Conservation (phyloP, 768 basidiomycete genomes). For the Pisolithus marmoratus region DNA sequence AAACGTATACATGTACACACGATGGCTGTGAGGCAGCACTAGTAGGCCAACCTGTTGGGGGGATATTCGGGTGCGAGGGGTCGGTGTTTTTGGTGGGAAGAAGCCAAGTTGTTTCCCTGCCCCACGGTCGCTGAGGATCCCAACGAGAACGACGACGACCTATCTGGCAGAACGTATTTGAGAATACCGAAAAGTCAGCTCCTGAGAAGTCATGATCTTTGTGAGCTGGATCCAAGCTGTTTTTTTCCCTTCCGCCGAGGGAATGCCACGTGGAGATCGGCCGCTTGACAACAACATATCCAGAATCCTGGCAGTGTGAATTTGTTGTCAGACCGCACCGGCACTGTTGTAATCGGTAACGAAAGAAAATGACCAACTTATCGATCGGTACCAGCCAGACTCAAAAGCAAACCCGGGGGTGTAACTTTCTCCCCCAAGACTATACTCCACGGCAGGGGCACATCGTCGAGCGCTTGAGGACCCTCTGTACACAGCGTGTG, state of each 20-base stretch:
- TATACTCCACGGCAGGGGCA: too few species aligned
- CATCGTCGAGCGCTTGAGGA: too few species aligned
- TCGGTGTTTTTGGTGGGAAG: constrained; percentile 4
- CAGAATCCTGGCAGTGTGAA: constrained; percentile 25
- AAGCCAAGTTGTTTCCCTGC: not conserved
- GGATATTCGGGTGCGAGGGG: not conserved
- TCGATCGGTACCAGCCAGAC: constrained; percentile 2
- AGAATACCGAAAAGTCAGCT: not conserved
- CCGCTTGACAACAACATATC: constrained; percentile 12
- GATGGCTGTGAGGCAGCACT: not conserved
- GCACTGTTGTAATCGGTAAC: constrained; percentile 16
- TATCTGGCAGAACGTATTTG: not conserved
- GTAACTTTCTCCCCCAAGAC: too few species aligned
- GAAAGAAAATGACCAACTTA: constrained; percentile 17
- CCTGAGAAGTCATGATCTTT: not conserved
- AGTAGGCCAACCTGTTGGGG: too few species aligned
- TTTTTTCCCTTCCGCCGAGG: constrained; percentile 1
- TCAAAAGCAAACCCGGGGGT: constrained; percentile 17
- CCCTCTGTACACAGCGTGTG: too few species aligned
- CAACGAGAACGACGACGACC: not conserved
- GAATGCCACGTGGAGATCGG: constrained; percentile 20
- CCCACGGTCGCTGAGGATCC: not conserved
- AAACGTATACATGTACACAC: not conserved
- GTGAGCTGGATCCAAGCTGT: not conserved
- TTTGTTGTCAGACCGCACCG: constrained; percentile 12